phyloP scores from a whole-genome alignment of 2,329 filamentous ascomycete species.

The Penicillium sp. region DNA sequence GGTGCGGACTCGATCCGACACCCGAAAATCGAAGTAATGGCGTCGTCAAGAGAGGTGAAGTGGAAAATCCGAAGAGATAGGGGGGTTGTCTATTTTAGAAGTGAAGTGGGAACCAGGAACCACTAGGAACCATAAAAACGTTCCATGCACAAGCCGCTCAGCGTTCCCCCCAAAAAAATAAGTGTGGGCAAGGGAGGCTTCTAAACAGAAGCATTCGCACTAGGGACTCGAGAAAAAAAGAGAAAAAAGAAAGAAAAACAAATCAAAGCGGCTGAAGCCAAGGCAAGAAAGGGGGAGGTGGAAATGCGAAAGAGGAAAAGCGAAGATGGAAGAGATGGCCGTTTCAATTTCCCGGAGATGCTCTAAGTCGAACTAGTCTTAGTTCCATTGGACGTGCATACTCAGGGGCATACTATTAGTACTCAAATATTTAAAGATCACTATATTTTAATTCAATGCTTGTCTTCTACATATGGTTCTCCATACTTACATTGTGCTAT shows the following conservation, averaged over 20 bases:
- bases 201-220: constrained; percentile 4
- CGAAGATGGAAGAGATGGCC: constrained; percentile 8
- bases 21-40: constrained; percentile 8
- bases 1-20: constrained; percentile 6
- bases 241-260: background rate
- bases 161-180: constrained; percentile 10
- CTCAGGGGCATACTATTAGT: constrained; percentile 15
- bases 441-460: background rate
- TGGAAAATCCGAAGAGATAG: constrained; percentile 6
- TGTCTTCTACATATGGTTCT: background rate
- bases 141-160: constrained; percentile 13
- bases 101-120: constrained; percentile 23
- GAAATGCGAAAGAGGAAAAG: constrained; percentile 9
- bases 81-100: constrained; percentile 15
- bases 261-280: constrained; percentile 7
- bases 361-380: constrained; percentile 13
- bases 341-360: constrained; percentile 18
- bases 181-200: constrained; percentile 6
- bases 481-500: background rate
- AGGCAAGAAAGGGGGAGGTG: constrained; percentile 13
- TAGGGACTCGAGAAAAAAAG: background rate
- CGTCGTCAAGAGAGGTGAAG: background rate
- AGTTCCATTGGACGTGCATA: constrained; percentile 15
- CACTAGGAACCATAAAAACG: constrained; percentile 17
- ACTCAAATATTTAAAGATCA: background rate